Evolutionary conservation across 495 filamentous ascomycete genomes (phyloP).

Genomic region (Aspergillus baeticus): DNA sequence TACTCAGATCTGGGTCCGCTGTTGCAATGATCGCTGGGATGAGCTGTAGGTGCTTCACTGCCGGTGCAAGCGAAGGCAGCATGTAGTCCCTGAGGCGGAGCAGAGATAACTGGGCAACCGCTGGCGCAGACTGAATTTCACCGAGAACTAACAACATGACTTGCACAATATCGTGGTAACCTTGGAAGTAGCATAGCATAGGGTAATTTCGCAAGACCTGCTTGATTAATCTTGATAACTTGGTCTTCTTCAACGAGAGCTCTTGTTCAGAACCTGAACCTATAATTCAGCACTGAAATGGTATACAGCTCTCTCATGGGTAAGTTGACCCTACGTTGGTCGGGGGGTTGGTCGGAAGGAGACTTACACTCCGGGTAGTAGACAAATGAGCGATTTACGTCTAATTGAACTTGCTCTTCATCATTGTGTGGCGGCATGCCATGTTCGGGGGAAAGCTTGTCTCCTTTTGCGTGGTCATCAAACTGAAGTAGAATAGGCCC

Average conservation of each 20-base stretch:
- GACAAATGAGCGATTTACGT: slow-evolving; percentile 94
- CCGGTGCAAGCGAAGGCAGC: slow-evolving; percentile 83
- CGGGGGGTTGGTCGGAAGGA: too few species aligned
- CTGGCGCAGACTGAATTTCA: slow-evolving; percentile 46
- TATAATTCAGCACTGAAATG: slow-evolving; percentile 2
- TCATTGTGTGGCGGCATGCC: slow-evolving; percentile 68
- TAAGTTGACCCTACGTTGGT: too few species aligned
- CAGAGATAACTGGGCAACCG: slow-evolving; percentile 76
- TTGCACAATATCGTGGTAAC: slow-evolving; percentile 97
- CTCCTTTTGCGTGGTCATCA: slow-evolving; percentile 18
- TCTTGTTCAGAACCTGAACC: slow-evolving; percentile 49
- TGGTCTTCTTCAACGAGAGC: slow-evolving; percentile 61
- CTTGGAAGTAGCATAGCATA: slow-evolving; percentile 93
- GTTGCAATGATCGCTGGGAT: slow-evolving; percentile 75
- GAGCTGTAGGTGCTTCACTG: slow-evolving; percentile 77
- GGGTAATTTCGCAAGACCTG: slow-evolving; percentile 76
- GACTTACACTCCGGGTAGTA: slow-evolving; percentile 83
- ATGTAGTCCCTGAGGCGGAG: slow-evolving; percentile 95
- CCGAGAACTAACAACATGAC: slow-evolving; percentile 88
- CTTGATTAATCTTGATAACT: slow-evolving; percentile 74
- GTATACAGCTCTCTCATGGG: too few species aligned
- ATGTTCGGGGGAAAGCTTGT: slow-evolving; percentile 44
- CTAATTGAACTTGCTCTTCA: slow-evolving; percentile 83
- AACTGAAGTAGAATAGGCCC: slow-evolving; percentile 81
- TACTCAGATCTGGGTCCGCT: slow-evolving; percentile 64